Conservation (phyloP, 2,329 filamentous ascomycete genomes). For the Malbranchea cinnamomea region DNA sequence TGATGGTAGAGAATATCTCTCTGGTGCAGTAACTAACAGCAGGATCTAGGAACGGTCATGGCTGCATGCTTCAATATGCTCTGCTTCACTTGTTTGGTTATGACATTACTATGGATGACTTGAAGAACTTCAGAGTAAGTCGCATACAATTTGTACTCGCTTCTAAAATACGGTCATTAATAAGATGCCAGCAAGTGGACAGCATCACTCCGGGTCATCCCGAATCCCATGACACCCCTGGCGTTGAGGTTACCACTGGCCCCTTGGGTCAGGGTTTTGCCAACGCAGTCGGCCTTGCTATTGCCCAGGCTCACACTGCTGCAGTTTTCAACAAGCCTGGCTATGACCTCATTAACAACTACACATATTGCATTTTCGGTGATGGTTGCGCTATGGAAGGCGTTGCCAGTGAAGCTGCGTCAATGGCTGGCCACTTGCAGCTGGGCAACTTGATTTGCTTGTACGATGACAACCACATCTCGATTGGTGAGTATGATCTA, state of each 20-base stretch:
- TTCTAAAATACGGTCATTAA: conserved; percentile 2
- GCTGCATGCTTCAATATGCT: conserved; percentile 98
- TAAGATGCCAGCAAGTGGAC: conserved; percentile 42
- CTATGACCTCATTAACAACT: conserved; percentile 83
- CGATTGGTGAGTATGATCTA: conserved; percentile 40
- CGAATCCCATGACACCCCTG: conserved; percentile 89
- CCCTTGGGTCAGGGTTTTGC: conserved; percentile 94
- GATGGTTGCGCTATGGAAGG: conserved; percentile 99
- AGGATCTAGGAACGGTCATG: conserved; percentile 72
- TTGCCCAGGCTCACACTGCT: conserved; percentile 83
- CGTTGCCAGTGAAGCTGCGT: conserved; percentile 83
- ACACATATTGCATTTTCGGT: conserved; percentile 93
- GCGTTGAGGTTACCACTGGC: conserved; percentile 94
- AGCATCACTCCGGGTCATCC: conserved; percentile 91
- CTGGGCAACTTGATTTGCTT: conserved; percentile 93
- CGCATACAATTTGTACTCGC: too few species aligned
- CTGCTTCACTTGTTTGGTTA: conserved; percentile 96
- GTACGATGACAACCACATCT: conserved; percentile 99
- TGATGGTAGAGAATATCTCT: not conserved
- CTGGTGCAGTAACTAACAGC: not conserved
- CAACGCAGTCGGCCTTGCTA: conserved; percentile 95
- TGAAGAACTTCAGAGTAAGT: conserved; percentile 92
- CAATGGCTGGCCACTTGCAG: conserved; percentile 87
- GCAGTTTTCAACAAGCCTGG: conserved; percentile 94
- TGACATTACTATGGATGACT: conserved; percentile 67